A percentile compares a stretch with the other conserved stretches of the same genome.
Evolutionary conservation across 1,139 yeast genomes (phyloP).

Genomic region (Scheffersomyces lignicola): DNA sequence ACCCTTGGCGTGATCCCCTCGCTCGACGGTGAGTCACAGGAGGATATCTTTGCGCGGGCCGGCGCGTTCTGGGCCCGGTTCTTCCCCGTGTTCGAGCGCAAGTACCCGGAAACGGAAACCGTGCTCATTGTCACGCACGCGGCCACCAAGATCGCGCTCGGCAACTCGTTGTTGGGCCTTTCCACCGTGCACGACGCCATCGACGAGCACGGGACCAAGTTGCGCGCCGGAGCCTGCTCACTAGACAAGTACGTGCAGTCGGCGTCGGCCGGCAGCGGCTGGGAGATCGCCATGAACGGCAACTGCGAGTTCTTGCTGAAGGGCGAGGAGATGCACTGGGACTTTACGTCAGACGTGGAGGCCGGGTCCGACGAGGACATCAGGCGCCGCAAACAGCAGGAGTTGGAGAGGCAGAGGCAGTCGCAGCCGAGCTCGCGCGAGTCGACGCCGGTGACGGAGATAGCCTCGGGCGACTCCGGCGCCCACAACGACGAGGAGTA

Average conservation of each 20-base stretch:
- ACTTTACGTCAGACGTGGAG: slow-evolving; percentile 64
- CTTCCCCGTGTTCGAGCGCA: slow-evolving; percentile 49
- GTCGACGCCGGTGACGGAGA: slow-evolving; percentile 17
- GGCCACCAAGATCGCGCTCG: slow-evolving; percentile 78
- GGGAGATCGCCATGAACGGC: slow-evolving; percentile 67
- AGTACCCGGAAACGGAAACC: slow-evolving; percentile 54
- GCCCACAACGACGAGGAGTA: slow-evolving; percentile 24
- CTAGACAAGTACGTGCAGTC: slow-evolving; percentile 35
- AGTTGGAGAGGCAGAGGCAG: slow-evolving; percentile 20
- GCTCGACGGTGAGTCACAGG: slow-evolving; percentile 62
- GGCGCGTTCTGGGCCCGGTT: slow-evolving; percentile 49
- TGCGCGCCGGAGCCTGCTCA: slow-evolving; percentile 50
- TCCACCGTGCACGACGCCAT: slow-evolving; percentile 48
- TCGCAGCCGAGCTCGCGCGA: slow-evolving; percentile 15
- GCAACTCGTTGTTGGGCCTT: slow-evolving; percentile 61
- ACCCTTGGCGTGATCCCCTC: slow-evolving; percentile 53
- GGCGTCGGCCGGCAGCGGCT: slow-evolving; percentile 27
- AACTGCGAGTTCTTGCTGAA: slow-evolving; percentile 59
- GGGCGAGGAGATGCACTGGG: slow-evolving; percentile 96
- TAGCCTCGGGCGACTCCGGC: slow-evolving; percentile 21
- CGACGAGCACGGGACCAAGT: slow-evolving; percentile 38
- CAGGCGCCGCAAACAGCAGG: slow-evolving; percentile 45
- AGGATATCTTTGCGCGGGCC: slow-evolving; percentile 60
- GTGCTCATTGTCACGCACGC: slow-evolving; percentile 77
- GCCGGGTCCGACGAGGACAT: slow-evolving; percentile 81